These are phyloP conservation scores for Anisodus tanguticus DNA, from an alignment of 257 asterid species.

Conservation along the genomic window DNA sequence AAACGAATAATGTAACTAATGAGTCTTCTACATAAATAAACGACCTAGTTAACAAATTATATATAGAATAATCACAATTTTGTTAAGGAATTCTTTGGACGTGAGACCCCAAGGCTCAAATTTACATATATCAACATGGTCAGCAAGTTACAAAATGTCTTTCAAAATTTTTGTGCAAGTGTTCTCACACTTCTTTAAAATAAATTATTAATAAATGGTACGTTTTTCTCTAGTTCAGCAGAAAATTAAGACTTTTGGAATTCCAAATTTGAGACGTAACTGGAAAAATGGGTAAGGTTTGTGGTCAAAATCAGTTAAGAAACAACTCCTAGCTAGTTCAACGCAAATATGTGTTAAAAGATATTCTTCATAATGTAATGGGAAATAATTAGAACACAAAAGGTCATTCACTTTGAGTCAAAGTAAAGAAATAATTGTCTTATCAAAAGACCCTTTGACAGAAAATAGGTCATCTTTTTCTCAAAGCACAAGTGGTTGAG, in stretches of 20 bases:
- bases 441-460: constrained; percentile 4
- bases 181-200: too few species aligned
- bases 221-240: background rate
- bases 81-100: too few species aligned
- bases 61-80: too few species aligned
- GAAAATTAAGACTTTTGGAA: background rate
- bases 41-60: too few species aligned
- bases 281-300: background rate
- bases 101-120: too few species aligned
- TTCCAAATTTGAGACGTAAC: constrained; percentile 18
- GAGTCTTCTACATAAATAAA: too few species aligned
- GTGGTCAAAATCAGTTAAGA: constrained; percentile 18
- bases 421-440: constrained; percentile 21
- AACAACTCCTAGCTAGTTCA: constrained; percentile 9
- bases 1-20: too few species aligned
- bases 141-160: too few species aligned
- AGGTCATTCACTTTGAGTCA: background rate
- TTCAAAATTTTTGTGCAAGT: too few species aligned
- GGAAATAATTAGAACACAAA: constrained; percentile 5
- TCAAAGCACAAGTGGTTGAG: constrained; percentile 1
- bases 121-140: background rate
- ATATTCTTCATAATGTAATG: background rate
- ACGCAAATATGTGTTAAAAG: background rate
- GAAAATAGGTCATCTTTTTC: background rate
- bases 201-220: too few species aligned